Percentiles rank a stretch among this genome's conserved stretches.
Evolutionary conservation across 352 stramenopile species (phyloP).

Genomic region (Phytopythium montanum): DNA sequence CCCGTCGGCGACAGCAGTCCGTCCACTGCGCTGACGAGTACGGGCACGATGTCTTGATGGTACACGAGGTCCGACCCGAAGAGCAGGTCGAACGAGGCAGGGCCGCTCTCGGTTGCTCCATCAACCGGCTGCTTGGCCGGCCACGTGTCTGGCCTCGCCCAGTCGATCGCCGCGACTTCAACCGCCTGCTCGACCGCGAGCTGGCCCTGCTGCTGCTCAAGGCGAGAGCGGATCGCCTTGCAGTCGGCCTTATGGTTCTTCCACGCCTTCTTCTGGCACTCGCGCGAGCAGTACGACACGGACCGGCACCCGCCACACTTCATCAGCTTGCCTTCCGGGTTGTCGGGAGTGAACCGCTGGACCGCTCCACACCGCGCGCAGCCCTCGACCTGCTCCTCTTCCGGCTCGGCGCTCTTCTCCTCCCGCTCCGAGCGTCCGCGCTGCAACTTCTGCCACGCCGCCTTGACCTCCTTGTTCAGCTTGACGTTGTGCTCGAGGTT

Average conservation of each 20-base stretch:
- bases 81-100: slow-evolving; percentile 58
- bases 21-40: slow-evolving; percentile 79
- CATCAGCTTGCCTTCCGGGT: slow-evolving; percentile 86
- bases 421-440: slow-evolving; percentile 6
- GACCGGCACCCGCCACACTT: slow-evolving; percentile 71
- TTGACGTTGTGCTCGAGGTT: slow-evolving; percentile 81
- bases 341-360: slow-evolving; percentile 76
- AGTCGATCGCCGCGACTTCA: slow-evolving; percentile 76
- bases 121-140: slow-evolving; percentile 15
- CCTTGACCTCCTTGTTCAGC: slow-evolving; percentile 48
- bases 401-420: slow-evolving; percentile 7
- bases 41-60: slow-evolving; percentile 75
- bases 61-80: slow-evolving; percentile 87
- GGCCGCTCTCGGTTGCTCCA: slow-evolving; percentile 17
- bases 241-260: slow-evolving; percentile 83
- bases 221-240: slow-evolving; percentile 52
- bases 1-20: slow-evolving; percentile 44
- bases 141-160: slow-evolving; percentile 74
- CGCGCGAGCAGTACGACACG: slow-evolving; percentile 81
- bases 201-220: slow-evolving; percentile 18
- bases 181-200: slow-evolving; percentile 20
- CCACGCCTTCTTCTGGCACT: slow-evolving; percentile 86
- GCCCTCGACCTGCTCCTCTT: slow-evolving; percentile 30
- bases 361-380: slow-evolving; percentile 67
- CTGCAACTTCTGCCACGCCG: slow-evolving; percentile 2